phyloP scores from a whole-genome alignment of 1,139 yeast species.

The Nematodospora anomalae region DNA sequence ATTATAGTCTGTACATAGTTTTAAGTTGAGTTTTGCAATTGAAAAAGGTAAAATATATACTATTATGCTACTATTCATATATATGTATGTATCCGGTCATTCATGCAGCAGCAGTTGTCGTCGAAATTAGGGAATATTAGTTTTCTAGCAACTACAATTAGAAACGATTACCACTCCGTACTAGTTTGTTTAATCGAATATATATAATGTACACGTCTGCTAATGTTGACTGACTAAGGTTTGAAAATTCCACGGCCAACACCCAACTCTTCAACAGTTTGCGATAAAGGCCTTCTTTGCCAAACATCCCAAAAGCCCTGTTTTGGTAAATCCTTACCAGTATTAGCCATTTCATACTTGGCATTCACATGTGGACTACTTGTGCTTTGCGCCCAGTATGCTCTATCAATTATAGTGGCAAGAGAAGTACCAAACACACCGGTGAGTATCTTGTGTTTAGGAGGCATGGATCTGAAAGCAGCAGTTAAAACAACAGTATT shows the following conservation, averaged over 20 bases:
- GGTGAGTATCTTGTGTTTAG: conserved; percentile 43
- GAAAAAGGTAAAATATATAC: too few species aligned
- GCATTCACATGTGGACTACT: conserved; percentile 42
- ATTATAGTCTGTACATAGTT: background rate
- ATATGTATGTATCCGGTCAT: too few species aligned
- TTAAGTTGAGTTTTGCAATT: too few species aligned
- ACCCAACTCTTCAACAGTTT: conserved; percentile 76
- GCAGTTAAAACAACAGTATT: conserved; percentile 42
- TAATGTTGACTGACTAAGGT: too few species aligned
- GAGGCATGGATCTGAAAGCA: conserved; percentile 45
- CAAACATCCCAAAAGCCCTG: conserved; percentile 84
- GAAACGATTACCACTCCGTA: too few species aligned
- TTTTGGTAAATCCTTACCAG: conserved; percentile 38
- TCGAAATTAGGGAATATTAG: too few species aligned
- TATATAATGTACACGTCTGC: too few species aligned
- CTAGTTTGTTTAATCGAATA: too few species aligned
- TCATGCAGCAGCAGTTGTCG: too few species aligned
- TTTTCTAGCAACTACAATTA: too few species aligned
- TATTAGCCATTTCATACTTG: conserved; percentile 36
- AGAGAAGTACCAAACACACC: conserved; percentile 44
- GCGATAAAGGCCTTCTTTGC: conserved; percentile 80
- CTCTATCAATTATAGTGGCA: conserved; percentile 42
- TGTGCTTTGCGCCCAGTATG: conserved; percentile 45
- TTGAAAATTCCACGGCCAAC: conserved; percentile 56
- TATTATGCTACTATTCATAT: too few species aligned